Percentiles rank a stretch among this genome's conserved stretches.
These are phyloP conservation scores for Solanum dulcamara DNA, from an alignment of 257 asterid genomes.

Conservation along the genomic window DNA sequence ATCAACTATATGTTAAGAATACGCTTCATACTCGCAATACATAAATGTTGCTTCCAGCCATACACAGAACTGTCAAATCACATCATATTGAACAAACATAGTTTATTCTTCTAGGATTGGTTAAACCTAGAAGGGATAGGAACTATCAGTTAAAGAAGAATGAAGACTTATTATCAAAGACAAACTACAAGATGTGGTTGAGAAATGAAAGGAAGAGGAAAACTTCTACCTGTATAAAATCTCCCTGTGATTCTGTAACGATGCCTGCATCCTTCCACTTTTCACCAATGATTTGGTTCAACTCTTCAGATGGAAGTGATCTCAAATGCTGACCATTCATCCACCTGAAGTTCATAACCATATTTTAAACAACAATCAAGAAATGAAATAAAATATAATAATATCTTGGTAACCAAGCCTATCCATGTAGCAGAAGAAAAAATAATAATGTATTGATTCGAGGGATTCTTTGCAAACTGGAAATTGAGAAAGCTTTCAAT, in stretches of 20 bases:
- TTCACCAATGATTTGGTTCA: constrained; percentile 52
- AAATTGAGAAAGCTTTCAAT: background rate
- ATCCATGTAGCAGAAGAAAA: background rate
- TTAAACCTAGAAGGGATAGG: background rate
- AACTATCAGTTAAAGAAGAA: too few relatives aligned
- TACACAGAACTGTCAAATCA: background rate
- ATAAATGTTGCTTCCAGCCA: background rate
- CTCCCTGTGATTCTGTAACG: constrained; percentile 53
- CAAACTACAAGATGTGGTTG: background rate
- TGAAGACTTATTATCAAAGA: background rate
- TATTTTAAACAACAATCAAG: background rate
- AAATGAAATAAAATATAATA: background rate
- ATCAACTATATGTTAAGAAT: background rate
- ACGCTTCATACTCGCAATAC: background rate
- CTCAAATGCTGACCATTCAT: constrained; percentile 93
- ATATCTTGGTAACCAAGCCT: constrained; percentile 5
- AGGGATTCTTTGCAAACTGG: background rate
- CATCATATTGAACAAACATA: background rate
- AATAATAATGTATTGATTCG: background rate
- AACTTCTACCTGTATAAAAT: constrained; percentile 51
- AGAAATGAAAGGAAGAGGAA: background rate
- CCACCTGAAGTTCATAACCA: constrained; percentile 56
- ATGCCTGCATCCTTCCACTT: constrained; percentile 65
- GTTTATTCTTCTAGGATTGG: background rate
- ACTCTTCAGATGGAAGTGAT: constrained; percentile 54